Evolutionary conservation across 208 protist genomes (phyloP).

Genomic region (Phytomonas sp.): DNA sequence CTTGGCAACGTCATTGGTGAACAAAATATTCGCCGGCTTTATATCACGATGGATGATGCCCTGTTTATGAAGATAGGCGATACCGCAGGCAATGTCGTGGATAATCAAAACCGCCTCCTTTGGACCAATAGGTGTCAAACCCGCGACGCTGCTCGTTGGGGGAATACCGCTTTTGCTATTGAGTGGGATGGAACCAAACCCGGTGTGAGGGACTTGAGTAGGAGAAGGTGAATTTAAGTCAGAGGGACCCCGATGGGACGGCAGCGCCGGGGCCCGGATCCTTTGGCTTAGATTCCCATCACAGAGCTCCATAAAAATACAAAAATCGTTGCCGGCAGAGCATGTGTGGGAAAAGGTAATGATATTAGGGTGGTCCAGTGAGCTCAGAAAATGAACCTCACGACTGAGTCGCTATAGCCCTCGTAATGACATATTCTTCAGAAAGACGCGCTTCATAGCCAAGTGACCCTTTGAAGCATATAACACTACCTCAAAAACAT

Average conservation of each 20-base stretch:
- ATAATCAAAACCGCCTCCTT: constrained; percentile 53
- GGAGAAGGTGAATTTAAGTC: not conserved
- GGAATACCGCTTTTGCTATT: not conserved
- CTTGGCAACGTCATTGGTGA: constrained; percentile 63
- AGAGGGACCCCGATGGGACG: not conserved
- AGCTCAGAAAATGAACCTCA: constrained; percentile 69
- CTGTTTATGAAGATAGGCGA: constrained; percentile 56
- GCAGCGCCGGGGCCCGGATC: not conserved
- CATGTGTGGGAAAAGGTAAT: constrained; percentile 64
- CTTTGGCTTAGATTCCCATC: constrained; percentile 33
- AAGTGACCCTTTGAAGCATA: constrained; percentile 56
- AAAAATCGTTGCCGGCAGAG: constrained; percentile 53
- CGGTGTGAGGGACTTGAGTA: not conserved
- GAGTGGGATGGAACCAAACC: not conserved
- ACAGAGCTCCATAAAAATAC: constrained; percentile 82
- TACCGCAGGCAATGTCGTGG: constrained; percentile 57
- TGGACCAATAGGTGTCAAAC: constrained; percentile 9
- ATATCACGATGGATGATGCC: constrained; percentile 80
- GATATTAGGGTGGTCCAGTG: constrained; percentile 68
- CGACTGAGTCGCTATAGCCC: constrained; percentile 57
- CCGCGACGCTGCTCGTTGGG: constrained; percentile 2
- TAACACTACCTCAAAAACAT: constrained; percentile 71
- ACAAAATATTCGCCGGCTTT: constrained; percentile 79
- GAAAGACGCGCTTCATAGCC: constrained; percentile 76
- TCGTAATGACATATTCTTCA: constrained; percentile 41